A percentile compares a stretch with the other conserved stretches of the same genome.
phyloP scores from a whole-genome alignment of 2,329 filamentous ascomycete species.

The Pyrenochaeta sp. region DNA sequence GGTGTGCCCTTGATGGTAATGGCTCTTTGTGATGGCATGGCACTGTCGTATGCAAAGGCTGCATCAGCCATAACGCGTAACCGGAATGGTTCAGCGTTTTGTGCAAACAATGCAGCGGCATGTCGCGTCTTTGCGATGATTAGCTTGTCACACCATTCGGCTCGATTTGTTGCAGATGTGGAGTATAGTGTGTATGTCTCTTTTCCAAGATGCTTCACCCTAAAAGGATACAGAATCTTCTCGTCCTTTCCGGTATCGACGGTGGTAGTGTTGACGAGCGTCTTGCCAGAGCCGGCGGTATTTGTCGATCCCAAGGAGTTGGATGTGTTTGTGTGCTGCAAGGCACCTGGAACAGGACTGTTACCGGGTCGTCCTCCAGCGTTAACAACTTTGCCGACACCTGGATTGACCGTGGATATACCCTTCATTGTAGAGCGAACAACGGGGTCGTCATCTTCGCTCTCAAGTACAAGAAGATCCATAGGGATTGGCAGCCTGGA shows the following conservation, averaged over 20 bases:
- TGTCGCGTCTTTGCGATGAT: slow-evolving; percentile 94
- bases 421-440: slow-evolving; percentile 78
- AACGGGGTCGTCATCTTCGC: slow-evolving; percentile 88
- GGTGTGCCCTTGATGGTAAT: slow-evolving; percentile 90
- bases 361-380: slow-evolving; percentile 57
- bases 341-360: slow-evolving; percentile 55
- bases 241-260: slow-evolving; percentile 71
- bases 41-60: slow-evolving; percentile 82
- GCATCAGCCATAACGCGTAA: slow-evolving; percentile 91
- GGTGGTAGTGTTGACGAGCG: slow-evolving; percentile 55
- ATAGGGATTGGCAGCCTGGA: slow-evolving; percentile 96
- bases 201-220: slow-evolving; percentile 92
- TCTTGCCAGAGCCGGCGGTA: slow-evolving; percentile 61
- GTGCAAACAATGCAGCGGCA: slow-evolving; percentile 83
- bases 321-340: slow-evolving; percentile 73
- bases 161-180: slow-evolving; percentile 73
- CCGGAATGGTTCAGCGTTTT: slow-evolving; percentile 95
- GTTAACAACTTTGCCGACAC: slow-evolving; percentile 48
- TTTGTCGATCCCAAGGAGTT: slow-evolving; percentile 62
- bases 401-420: slow-evolving; percentile 66
- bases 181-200: slow-evolving; percentile 93
- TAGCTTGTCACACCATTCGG: slow-evolving; percentile 93
- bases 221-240: slow-evolving; percentile 87
- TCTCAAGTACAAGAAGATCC: slow-evolving; percentile 92
- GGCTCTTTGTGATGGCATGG: slow-evolving; percentile 60